phyloP scores from a whole-genome alignment of 2,329 filamentous ascomycete species.

The Talaromyces pinophilus region DNA sequence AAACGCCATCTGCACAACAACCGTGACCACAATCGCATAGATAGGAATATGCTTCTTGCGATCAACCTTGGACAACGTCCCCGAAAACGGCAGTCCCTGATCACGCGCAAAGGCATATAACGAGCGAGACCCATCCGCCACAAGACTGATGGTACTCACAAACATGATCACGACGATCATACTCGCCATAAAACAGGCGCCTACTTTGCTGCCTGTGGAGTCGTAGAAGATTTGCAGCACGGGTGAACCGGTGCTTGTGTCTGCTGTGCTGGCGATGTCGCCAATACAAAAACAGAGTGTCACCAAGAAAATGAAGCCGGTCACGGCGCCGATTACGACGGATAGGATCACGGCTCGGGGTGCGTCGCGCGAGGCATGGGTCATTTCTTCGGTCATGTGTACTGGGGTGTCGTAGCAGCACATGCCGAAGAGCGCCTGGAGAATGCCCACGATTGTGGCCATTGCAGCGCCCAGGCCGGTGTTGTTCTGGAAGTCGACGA shows the following conservation, averaged over 20 bases:
- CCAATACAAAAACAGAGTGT: conserved; percentile 56
- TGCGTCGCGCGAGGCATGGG: conserved; percentile 53
- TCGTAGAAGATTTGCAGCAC: conserved; percentile 57
- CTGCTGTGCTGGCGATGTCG: conserved; percentile 50
- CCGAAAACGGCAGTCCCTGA: conserved; percentile 55
- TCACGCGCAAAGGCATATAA: conserved; percentile 54
- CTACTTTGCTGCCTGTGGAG: conserved; percentile 49
- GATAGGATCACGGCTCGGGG: conserved; percentile 52
- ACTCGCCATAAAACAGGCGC: conserved; percentile 48
- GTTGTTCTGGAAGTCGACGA: conserved; percentile 56
- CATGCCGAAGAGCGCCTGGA: conserved; percentile 59
- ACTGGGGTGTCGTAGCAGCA: conserved; percentile 52
- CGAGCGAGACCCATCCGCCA: conserved; percentile 51
- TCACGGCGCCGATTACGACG: conserved; percentile 49
- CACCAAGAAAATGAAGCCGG: conserved; percentile 53
- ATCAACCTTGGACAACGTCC: conserved; percentile 50
- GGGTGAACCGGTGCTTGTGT: conserved; percentile 52
- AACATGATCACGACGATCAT: conserved; percentile 54
- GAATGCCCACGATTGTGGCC: conserved; percentile 55
- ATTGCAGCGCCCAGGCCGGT: conserved; percentile 56
- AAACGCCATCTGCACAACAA: conserved; percentile 54
- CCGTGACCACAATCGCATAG: conserved; percentile 51
- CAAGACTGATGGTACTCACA: conserved; percentile 49
- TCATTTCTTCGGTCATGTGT: conserved; percentile 60
- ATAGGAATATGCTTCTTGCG: conserved; percentile 51